Conservation (phyloP, 2,329 filamentous ascomycete genomes). For the Phyllosticta capitalensis region DNA sequence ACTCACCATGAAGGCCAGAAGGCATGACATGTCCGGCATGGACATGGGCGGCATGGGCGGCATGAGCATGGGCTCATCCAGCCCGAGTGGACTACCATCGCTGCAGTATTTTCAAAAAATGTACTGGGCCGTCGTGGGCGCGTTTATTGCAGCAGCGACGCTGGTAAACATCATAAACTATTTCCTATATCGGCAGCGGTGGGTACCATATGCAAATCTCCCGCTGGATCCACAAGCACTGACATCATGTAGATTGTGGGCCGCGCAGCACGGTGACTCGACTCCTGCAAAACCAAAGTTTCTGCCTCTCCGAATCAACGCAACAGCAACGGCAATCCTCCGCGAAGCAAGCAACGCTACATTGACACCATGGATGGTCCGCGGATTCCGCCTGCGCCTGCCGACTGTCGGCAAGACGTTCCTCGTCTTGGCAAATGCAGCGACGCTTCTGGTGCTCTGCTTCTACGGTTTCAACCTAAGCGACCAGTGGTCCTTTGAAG, state of each 20-base stretch:
- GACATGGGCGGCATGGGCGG: slow-evolving; percentile 16
- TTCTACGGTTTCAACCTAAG: slow-evolving; percentile 46
- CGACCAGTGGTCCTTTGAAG: slow-evolving; percentile 43
- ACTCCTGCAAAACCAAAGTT: slow-evolving; percentile 47
- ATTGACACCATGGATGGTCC: slow-evolving; percentile 25
- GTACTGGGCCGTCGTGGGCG: slow-evolving; percentile 45
- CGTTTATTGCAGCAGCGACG: slow-evolving; percentile 34
- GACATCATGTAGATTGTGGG: slow-evolving; percentile 34
- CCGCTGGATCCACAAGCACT: neutral
- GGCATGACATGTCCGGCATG: slow-evolving; percentile 23
- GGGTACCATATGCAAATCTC: slow-evolving; percentile 12
- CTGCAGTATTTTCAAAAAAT: slow-evolving; percentile 41
- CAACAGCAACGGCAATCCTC: slow-evolving; percentile 44
- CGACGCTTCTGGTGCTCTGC: slow-evolving; percentile 45
- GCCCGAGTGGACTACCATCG: slow-evolving; percentile 35
- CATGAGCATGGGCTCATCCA: slow-evolving; percentile 16
- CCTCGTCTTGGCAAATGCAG: slow-evolving; percentile 37
- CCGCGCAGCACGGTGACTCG: slow-evolving; percentile 26
- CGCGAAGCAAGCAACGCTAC: slow-evolving; percentile 45
- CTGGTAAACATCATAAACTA: slow-evolving; percentile 39
- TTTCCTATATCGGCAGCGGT: slow-evolving; percentile 42
- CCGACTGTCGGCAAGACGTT: slow-evolving; percentile 30
- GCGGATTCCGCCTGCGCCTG: slow-evolving; percentile 27
- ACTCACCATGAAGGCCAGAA: neutral
- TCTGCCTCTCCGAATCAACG: slow-evolving; percentile 37